These are phyloP conservation scores for Colletotrichum lupini DNA, from an alignment of 2,329 filamentous ascomycete species.

Conservation along the genomic window DNA sequence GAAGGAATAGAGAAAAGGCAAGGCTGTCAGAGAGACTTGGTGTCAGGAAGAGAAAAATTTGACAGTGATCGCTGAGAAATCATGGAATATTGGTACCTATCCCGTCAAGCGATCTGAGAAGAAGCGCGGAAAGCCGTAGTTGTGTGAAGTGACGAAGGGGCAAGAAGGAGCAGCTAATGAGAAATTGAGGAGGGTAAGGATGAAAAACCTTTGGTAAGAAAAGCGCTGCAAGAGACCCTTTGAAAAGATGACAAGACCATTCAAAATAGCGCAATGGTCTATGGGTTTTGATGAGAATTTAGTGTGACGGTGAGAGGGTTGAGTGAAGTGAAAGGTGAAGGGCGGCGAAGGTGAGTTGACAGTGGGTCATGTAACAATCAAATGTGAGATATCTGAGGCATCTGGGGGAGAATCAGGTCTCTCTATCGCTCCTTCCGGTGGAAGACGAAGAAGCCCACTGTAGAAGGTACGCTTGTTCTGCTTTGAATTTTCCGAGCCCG, in stretches of 20 bases:
- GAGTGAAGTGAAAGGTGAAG: not conserved
- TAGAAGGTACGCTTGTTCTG: not conserved
- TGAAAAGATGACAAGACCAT: too few relatives aligned
- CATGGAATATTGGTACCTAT: not conserved
- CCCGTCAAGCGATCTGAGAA: not conserved
- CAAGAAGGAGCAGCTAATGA: not conserved
- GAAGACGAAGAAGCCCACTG: not conserved
- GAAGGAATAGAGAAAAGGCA: rapidly evolving
- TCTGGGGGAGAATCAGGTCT: not conserved
- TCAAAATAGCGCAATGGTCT: not conserved
- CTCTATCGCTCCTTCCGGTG: not conserved
- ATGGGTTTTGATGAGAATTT: not conserved
- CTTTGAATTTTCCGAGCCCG: not conserved
- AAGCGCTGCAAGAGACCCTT: not conserved
- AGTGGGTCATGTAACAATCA: not conserved
- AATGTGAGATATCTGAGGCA: not conserved
- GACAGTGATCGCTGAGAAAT: too few relatives aligned
- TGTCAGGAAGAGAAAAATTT: not conserved
- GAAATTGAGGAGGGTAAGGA: not conserved
- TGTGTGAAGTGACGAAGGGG: not conserved
- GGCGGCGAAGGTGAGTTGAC: not conserved
- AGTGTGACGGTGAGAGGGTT: not conserved
- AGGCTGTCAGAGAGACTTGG: too few relatives aligned
- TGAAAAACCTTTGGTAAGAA: not conserved
- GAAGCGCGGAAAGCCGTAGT: too few relatives aligned